Evolutionary conservation across 768 basidiomycete species (phyloP).

Genomic region (Roridomyces roridus): DNA sequence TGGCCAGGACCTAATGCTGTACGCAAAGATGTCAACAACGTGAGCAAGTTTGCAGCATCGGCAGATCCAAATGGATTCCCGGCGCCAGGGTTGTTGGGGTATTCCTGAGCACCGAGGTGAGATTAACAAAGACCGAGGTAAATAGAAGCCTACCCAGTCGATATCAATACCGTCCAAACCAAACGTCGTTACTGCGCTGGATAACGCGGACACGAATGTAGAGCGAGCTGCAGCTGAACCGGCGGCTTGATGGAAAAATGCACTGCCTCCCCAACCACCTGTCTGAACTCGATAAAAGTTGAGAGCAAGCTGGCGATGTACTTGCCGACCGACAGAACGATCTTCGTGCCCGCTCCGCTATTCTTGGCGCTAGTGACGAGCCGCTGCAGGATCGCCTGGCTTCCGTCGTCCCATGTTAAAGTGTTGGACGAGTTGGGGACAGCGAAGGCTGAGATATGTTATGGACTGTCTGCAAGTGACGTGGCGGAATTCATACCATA

Average conservation of each 20-base stretch:
- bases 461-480: neutral
- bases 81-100: constrained; percentile 67
- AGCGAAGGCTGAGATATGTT: constrained; percentile 50
- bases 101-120: constrained; percentile 58
- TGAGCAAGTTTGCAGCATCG: constrained; percentile 70
- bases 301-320: constrained; percentile 22
- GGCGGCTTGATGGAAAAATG: constrained; percentile 57
- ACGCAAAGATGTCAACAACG: constrained; percentile 64
- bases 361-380: constrained; percentile 54
- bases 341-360: constrained; percentile 52
- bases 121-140: neutral
- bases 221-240: constrained; percentile 40
- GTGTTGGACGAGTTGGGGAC: constrained; percentile 52
- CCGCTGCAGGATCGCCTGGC: constrained; percentile 47
- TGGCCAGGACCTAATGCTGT: constrained; percentile 44
- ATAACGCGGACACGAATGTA: constrained; percentile 53
- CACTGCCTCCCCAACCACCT: constrained; percentile 59
- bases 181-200: constrained; percentile 51
- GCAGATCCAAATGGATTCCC: constrained; percentile 65
- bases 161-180: constrained; percentile 56
- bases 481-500: constrained; percentile 30
- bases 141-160: constrained; percentile 54
- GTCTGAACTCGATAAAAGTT: neutral
- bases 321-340: constrained; percentile 59
- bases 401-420: constrained; percentile 48